These are phyloP conservation scores for Suillus cothurnatus DNA, from an alignment of 768 basidiomycete species.

Conservation along the genomic window DNA sequence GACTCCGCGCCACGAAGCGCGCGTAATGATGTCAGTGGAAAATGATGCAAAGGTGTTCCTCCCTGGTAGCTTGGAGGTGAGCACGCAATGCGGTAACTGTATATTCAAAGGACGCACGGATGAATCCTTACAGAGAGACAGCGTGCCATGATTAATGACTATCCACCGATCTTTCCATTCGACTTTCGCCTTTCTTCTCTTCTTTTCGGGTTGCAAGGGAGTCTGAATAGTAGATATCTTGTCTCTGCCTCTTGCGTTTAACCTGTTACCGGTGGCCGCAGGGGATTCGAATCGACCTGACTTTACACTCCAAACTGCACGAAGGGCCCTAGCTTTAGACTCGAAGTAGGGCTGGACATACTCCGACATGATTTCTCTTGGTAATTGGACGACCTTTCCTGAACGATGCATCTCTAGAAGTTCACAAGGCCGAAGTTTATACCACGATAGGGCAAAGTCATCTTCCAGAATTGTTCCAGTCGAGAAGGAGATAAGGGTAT, in stretches of 20 bases:
- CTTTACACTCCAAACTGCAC: conserved; percentile 40
- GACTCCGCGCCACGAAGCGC: conserved; percentile 49
- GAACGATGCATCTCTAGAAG: conserved; percentile 67
- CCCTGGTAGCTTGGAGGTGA: conserved; percentile 35
- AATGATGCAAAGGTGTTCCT: conserved; percentile 37
- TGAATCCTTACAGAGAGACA: conserved; percentile 56
- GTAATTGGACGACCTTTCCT: conserved; percentile 44
- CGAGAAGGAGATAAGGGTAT: conserved; percentile 63
- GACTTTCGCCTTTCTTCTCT: conserved; percentile 36
- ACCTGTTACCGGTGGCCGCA: not conserved
- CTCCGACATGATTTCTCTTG: conserved; percentile 37
- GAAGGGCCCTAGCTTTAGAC: conserved; percentile 52
- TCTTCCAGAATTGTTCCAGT: conserved; percentile 75
- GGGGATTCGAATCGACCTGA: conserved; percentile 30
- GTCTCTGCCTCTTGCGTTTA: conserved; percentile 17
- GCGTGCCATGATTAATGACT: conserved; percentile 55
- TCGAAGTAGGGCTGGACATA: conserved; percentile 66
- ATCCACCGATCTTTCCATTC: conserved; percentile 70
- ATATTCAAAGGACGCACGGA: conserved; percentile 41
- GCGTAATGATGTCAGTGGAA: conserved; percentile 42
- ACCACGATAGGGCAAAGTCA: conserved; percentile 57
- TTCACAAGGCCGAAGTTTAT: conserved; percentile 61
- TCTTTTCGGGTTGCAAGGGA: conserved; percentile 22
- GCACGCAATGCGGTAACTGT: not conserved
- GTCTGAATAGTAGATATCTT: conserved; percentile 8